Conservation (phyloP, 257 asterid genomes). For the Knoxia roxburghii region DNA sequence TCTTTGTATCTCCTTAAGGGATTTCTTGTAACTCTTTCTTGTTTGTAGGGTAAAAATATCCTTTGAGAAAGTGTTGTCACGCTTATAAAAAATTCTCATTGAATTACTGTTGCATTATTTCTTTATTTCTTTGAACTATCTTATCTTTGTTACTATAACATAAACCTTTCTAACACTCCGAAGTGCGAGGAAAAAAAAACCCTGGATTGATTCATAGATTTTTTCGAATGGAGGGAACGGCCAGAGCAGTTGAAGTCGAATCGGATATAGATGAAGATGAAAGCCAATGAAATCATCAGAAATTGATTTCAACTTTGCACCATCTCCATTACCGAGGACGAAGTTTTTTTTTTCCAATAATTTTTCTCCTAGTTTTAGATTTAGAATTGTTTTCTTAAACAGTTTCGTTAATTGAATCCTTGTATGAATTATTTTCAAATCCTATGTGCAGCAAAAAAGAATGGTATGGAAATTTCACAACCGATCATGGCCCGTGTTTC, state of each 20-base stretch:
- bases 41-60: too few species aligned
- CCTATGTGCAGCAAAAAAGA: constrained; percentile 53
- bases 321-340: constrained; percentile 71
- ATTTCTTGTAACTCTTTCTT: too few species aligned
- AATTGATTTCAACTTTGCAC: constrained; percentile 81
- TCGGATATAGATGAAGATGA: constrained; percentile 67
- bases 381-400: background rate
- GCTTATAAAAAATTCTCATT: too few species aligned
- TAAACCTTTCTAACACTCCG: too few species aligned
- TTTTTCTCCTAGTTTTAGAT: background rate
- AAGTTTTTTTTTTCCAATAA: constrained; percentile 51
- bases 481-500: constrained; percentile 75
- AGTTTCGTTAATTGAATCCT: background rate
- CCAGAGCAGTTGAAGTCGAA: constrained; percentile 42
- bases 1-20: too few species aligned
- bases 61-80: too few species aligned
- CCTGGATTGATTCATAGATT: background rate
- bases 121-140: too few species aligned
- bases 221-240: constrained; percentile 17
- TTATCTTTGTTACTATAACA: too few species aligned
- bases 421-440: background rate
- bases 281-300: constrained; percentile 51
- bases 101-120: too few species aligned
- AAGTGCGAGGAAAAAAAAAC: background rate
- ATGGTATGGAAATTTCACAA: constrained; percentile 71